Evolutionary conservation across 129 eudicot species (phyloP), one percentile per base, ranked within the genome.

Genomic region (Tagetes erecta): DNA sequence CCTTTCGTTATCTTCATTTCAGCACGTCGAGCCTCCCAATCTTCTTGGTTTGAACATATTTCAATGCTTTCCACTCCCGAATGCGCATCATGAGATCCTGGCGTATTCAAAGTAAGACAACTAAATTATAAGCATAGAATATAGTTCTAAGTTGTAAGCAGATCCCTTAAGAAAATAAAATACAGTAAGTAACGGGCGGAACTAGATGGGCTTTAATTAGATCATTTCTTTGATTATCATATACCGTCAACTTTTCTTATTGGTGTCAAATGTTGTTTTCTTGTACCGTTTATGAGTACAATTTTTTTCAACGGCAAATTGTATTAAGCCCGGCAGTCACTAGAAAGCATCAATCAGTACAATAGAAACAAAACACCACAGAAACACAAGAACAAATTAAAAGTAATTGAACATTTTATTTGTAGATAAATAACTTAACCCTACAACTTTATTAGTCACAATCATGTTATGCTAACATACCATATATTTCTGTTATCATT

Each of bases 1-100:
- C 97, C 97, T 88, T 94, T 91, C 53, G 86, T 94, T 89, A 85
- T 77, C 89, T 85, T 88, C 86, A 94, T 90, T 53, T 90, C 91
- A 69, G 85, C 91, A 67, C 86, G 83, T 36, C 97, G 86, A 14
- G 81, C 82, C 76, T 82, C 91, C 80, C 88, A 94, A 53, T 85
- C 87, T 74, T 94, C 96, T 74, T 90, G 96, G 80, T 80, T 80
- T 40, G 95, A 82, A 79, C 96, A 88, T 55, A 91, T 81, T 30
- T 86, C 86, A 47, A 76, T 34, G 71, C 72, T 77, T 71, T 88
- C 87, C 60, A 79, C 60, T 37, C 58, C 46, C 4, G 71, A 67
- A 64, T 83, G 92, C 71, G 79, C 83, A 80, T 87, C 93, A 58
- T 84, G 80, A 81, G 89, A 89, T 70, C 94, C 97, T 92, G 83